A percentile compares a stretch with the other conserved stretches of the same genome.
phyloP scores from a whole-genome alignment of 805 yeast species.

The Komagataella populi region DNA sequence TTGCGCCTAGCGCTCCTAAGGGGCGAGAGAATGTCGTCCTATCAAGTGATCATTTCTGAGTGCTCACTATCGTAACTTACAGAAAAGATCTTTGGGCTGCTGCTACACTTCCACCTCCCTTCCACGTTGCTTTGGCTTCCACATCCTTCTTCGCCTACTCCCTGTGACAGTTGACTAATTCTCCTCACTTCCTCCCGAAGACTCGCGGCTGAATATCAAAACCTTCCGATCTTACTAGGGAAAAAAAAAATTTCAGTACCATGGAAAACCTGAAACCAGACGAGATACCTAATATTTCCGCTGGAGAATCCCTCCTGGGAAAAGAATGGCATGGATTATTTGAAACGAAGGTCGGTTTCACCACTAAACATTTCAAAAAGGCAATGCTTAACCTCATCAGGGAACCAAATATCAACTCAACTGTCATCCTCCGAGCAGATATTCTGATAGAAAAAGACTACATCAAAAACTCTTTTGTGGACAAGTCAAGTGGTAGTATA shows the following conservation, averaged over 20 bases:
- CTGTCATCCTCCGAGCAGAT: conserved; percentile 84
- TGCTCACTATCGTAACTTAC: no score
- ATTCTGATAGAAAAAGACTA: conserved; percentile 40
- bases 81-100: background rate
- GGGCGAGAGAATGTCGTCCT: no score
- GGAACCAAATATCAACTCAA: conserved; percentile 85
- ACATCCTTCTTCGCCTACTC: no score
- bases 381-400: conserved; percentile 73
- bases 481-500: conserved; percentile 9
- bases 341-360: conserved; percentile 32
- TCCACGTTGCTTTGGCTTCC: no score
- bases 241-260: background rate
- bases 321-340: conserved; percentile 50
- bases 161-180: background rate
- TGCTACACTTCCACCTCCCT: background rate
- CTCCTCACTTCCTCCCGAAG: background rate
- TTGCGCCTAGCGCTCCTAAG: no score
- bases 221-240: background rate
- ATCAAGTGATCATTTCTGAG: no score
- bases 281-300: background rate
- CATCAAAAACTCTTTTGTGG: conserved; percentile 7
- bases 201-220: background rate
- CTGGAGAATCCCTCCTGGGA: conserved; percentile 33
- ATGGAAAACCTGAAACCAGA: background rate
- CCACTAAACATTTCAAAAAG: conserved; percentile 41